Conservation (phyloP, 164 flowering plant genomes). For the Vitis labrusca region DNA sequence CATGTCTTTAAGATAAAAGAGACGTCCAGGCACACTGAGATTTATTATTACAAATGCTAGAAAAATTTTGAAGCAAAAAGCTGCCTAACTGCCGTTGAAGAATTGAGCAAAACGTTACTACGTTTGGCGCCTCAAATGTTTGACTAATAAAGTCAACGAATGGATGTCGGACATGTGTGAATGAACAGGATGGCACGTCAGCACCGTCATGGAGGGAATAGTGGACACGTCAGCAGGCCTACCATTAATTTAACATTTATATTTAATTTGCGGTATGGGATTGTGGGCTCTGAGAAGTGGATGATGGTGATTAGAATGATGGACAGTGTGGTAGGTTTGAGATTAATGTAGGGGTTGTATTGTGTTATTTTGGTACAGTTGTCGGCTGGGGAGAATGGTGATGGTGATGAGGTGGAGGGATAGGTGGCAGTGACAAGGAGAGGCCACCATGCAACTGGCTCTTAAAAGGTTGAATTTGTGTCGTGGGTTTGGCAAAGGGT, state of each 20-base stretch:
- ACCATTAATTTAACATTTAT: conserved; percentile 9
- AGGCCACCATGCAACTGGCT: background rate
- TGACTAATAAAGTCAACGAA: conserved; percentile 36
- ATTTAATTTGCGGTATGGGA: background rate
- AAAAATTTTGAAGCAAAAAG: background rate
- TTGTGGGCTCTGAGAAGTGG: conserved; percentile 36
- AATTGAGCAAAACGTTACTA: conserved; percentile 1
- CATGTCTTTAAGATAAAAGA: background rate
- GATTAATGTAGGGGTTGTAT: background rate
- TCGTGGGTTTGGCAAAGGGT: too few relatives aligned
- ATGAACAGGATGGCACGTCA: conserved; percentile 10
- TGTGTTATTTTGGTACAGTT: conserved; percentile 2
- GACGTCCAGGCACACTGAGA: background rate
- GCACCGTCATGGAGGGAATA: conserved; percentile 9
- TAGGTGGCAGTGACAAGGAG: background rate
- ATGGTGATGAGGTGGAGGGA: background rate
- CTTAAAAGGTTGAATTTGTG: too few relatives aligned
- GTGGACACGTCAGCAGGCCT: conserved; percentile 51
- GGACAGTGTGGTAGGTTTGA: background rate
- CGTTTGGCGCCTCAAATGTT: conserved; percentile 54
- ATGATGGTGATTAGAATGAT: background rate
- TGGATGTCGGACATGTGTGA: conserved; percentile 23
- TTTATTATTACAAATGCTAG: background rate
- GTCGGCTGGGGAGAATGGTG: background rate
- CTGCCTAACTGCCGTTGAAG: conserved; percentile 71